These are phyloP conservation scores for Takashimella koratensis DNA, from an alignment of 1,284 basidiomycete genomes.

Conservation along the genomic window DNA sequence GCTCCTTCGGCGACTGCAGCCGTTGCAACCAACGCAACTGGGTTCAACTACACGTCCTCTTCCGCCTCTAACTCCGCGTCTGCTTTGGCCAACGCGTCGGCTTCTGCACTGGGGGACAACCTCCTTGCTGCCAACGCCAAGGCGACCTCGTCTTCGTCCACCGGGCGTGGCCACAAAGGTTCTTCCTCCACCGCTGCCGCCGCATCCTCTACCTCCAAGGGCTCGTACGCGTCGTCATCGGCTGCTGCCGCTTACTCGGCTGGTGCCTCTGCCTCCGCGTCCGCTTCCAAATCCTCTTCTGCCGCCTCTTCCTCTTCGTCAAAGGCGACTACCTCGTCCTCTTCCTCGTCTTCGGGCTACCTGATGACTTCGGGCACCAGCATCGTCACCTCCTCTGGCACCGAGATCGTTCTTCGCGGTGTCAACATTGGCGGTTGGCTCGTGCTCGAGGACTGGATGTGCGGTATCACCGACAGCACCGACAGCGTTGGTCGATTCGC, in stretches of 20 bases:
- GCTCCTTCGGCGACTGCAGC: conserved; percentile 5
- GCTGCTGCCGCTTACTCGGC: conserved; percentile 9
- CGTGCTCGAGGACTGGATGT: conserved; percentile 42
- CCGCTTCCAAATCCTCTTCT: conserved; percentile 8
- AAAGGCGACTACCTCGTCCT: conserved; percentile 12
- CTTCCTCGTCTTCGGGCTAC: conserved; percentile 21
- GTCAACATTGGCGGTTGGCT: conserved; percentile 40
- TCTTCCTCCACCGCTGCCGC: no score
- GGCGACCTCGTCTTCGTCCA: conserved; percentile 9
- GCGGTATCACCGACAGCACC: conserved; percentile 36
- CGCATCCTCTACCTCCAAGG: not conserved
- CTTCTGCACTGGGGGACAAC: not conserved
- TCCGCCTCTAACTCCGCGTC: not conserved
- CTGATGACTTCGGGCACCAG: conserved; percentile 29
- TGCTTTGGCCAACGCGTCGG: not conserved
- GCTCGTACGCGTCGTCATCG: not conserved
- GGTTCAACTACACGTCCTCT: conserved; percentile 2
- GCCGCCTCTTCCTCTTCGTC: conserved; percentile 13
- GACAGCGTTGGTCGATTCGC: conserved; percentile 33
- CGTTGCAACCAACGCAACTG: not conserved
- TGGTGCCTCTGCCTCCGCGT: conserved; percentile 8
- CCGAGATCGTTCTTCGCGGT: conserved; percentile 30
- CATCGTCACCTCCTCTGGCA: conserved; percentile 32
- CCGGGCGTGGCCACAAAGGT: not conserved
- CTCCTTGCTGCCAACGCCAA: not conserved